These are phyloP conservation scores for Cokeromyces recurvatus DNA, from an alignment of 371 early-diverging fungal species.

Conservation along the genomic window DNA sequence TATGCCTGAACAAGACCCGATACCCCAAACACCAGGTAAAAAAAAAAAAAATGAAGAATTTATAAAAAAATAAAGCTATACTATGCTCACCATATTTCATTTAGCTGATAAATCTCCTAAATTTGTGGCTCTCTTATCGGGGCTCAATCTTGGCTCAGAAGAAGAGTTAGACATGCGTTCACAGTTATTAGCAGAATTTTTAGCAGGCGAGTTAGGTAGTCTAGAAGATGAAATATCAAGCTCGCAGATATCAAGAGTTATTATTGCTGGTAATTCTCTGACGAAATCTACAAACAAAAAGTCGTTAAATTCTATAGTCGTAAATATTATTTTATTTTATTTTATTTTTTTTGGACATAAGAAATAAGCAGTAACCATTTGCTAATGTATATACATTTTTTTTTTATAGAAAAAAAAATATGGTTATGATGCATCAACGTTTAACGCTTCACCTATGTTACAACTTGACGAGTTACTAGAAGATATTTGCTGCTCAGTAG, in stretches of 20 bases:
- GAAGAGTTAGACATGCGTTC: constrained; percentile 44
- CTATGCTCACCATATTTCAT: too few species aligned
- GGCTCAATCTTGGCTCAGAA: constrained; percentile 61
- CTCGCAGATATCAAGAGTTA: constrained; percentile 55
- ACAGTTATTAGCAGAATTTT: constrained; percentile 73
- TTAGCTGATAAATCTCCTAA: constrained; percentile 36
- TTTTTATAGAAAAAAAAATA: too few species aligned
- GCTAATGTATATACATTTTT: too few species aligned
- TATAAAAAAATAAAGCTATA: too few species aligned
- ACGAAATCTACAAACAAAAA: constrained; percentile 21
- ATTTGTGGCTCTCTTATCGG: constrained; percentile 80
- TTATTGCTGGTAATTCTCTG: constrained; percentile 78
- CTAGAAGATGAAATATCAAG: constrained; percentile 29
- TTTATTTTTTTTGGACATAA: too few species aligned
- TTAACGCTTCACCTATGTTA: constrained; percentile 36
- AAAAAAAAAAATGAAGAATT: too few species aligned
- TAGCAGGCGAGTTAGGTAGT: constrained; percentile 77
- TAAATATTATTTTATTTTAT: too few species aligned
- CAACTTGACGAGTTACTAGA: constrained; percentile 57
- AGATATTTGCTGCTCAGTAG: constrained; percentile 56
- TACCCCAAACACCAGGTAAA: too few species aligned
- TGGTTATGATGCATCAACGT: constrained; percentile 47
- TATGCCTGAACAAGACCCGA: constrained; percentile 53
- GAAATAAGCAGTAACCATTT: too few species aligned
- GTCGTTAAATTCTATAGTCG: too few species aligned